Evolutionary conservation across 2,329 filamentous ascomycete genomes (phyloP), one percentile per base, ranked within the genome.

Genomic region (Calonectria leucothoes): DNA sequence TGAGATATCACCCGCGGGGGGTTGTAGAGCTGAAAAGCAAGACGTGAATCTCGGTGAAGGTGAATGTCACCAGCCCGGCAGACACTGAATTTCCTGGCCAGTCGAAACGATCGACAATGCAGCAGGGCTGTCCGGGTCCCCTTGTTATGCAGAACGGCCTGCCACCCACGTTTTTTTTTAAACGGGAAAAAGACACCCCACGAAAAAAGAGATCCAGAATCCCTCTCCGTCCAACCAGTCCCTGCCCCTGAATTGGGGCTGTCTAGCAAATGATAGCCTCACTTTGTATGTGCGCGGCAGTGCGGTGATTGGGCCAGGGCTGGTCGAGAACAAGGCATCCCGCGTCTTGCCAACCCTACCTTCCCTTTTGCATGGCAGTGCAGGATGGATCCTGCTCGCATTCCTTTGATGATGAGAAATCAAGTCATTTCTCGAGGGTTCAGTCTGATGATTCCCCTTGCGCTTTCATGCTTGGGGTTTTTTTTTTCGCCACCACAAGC

Each of bases 31-130:
- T 42, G 67, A 55, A 52, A 55, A 64, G 37, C 25, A 35, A 8
- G 67, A 52, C 45, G 39, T 57, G 57, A 70, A 42, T 33, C 7
- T 20, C 31, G 33, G 48, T 42, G 48, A 51, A 70, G 61, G 67
- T 70, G 67, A 29, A 33, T 52, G 59, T 42, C 61, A 39, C 25
- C 35, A 51, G 42, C 48, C 48, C 4, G 15, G 29, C 23, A 29
- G 27, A 55, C 49, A 29, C 48, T 37, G 37, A 25, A 55, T 65
- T 65, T 20, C 42, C 11, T 17, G 11, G 25, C 55, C 55, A 52
- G 45, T 42, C 48, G 57, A 63, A 45, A 45, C 48, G 57, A 70
- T 70, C 67, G 67, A 70, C 67, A 52, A 20, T 51, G 66, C 55
- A 69, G 52, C 37, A 61, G 55, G 55, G 55, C 55, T 61, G 55